Percentiles rank a stretch among this genome's conserved stretches.
phyloP scores from a whole-genome alignment of 768 basidiomycete species.

The Nevesoporus exiguus region DNA sequence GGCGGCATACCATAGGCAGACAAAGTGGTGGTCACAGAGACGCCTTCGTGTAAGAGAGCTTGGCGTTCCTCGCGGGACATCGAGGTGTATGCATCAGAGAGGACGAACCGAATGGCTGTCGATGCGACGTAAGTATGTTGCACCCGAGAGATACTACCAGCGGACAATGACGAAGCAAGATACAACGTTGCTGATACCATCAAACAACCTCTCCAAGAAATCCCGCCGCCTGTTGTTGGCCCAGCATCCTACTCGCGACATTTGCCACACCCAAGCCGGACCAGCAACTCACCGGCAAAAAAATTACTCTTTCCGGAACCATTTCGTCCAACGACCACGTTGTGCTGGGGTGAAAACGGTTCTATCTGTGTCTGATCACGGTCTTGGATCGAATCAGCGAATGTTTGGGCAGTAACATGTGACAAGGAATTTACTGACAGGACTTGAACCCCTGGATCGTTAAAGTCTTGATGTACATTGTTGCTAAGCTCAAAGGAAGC shows the following conservation, averaged over 20 bases:
- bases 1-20: slow-evolving; percentile 74
- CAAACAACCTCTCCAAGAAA: background rate
- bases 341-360: slow-evolving; percentile 90
- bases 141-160: background rate
- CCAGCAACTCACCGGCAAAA: slow-evolving; percentile 70
- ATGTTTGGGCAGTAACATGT: background rate
- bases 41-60: slow-evolving; percentile 90
- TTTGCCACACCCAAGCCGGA: background rate
- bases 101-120: slow-evolving; percentile 91
- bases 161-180: background rate
- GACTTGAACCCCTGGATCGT: slow-evolving; percentile 98
- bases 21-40: slow-evolving; percentile 81
- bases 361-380: slow-evolving; percentile 90
- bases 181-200: background rate
- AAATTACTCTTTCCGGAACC: slow-evolving; percentile 99
- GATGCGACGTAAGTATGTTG: slow-evolving; percentile 4
- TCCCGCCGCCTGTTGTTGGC: no score
- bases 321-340: slow-evolving; percentile 96
- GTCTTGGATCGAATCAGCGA: slow-evolving; percentile 41
- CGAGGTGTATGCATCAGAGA: slow-evolving; percentile 96
- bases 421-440: slow-evolving; percentile 46
- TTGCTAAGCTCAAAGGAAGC: background rate
- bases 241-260: background rate
- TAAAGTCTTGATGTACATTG: slow-evolving; percentile 83
- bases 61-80: slow-evolving; percentile 93